Conservation (phyloP, 2,329 filamentous ascomycete species). For the Arthrobotrys entomopaga region DNA sequence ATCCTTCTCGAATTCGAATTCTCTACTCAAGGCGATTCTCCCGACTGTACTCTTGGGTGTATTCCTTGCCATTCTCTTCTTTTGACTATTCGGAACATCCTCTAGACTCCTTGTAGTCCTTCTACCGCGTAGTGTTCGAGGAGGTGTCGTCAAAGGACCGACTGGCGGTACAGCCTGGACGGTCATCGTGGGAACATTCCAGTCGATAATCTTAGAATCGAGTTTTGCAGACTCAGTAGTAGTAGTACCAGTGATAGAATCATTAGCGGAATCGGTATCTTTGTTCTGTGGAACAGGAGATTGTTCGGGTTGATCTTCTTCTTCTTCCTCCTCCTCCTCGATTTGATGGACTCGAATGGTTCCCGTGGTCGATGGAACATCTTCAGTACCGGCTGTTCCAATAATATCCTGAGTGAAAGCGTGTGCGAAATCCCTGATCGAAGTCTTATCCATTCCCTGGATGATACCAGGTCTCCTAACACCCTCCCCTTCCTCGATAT, state of each 20-base stretch:
- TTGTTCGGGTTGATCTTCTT: slow-evolving; percentile 3
- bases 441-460: slow-evolving; percentile 13
- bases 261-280: background rate
- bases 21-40: slow-evolving; percentile 12
- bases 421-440: slow-evolving; percentile 49
- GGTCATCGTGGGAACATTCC: background rate
- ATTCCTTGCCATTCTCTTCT: slow-evolving; percentile 47
- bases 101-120: slow-evolving; percentile 15
- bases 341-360: slow-evolving; percentile 44
- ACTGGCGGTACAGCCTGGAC: background rate
- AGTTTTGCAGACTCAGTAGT: background rate
- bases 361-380: slow-evolving; percentile 10
- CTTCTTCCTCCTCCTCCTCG: slow-evolving; percentile 19
- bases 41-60: slow-evolving; percentile 40
- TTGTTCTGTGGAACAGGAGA: background rate
- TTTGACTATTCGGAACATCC: slow-evolving; percentile 28
- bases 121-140: slow-evolving; percentile 17
- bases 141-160: background rate
- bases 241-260: no score
- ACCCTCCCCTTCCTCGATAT: background rate
- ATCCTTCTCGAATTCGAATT: background rate
- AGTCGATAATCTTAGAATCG: slow-evolving; percentile 7
- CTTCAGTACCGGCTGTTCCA: background rate
- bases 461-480: background rate
- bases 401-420: slow-evolving; percentile 42